Evolutionary conservation across 495 filamentous ascomycete genomes (phyloP).

Genomic region (Penicillium antarcticum): DNA sequence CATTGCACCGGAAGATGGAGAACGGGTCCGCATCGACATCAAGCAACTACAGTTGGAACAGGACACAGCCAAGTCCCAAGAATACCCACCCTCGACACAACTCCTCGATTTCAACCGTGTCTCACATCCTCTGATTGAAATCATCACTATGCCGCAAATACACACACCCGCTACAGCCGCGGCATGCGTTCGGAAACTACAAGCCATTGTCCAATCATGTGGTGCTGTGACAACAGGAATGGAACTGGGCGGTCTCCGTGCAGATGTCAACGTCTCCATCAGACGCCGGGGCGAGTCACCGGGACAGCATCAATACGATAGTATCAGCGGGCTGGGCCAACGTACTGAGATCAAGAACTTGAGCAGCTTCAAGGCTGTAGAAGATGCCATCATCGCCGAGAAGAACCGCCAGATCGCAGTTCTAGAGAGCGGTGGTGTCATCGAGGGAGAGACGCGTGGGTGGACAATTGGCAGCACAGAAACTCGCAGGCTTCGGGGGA

Average conservation of each 20-base stretch:
- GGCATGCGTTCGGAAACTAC: conserved; percentile 83
- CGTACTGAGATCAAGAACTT: conserved; percentile 98
- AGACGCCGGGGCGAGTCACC: conserved; percentile 47
- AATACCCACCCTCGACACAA: conserved; percentile 66
- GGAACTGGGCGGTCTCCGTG: conserved; percentile 87
- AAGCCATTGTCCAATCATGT: conserved; percentile 72
- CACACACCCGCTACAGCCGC: conserved; percentile 82
- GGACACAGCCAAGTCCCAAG: conserved; percentile 91
- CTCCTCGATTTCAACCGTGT: conserved; percentile 94
- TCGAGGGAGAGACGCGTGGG: conserved; percentile 88
- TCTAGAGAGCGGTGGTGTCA: conserved; percentile 70
- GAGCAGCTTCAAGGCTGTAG: conserved; percentile 88
- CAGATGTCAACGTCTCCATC: conserved; percentile 95
- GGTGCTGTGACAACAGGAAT: conserved; percentile 85
- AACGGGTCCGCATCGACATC: conserved; percentile 68
- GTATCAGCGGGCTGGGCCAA: conserved; percentile 66
- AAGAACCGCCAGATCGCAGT: conserved; percentile 81
- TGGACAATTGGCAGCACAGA: conserved; percentile 83
- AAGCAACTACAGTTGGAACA: conserved; percentile 96
- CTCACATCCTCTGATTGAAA: conserved; percentile 85
- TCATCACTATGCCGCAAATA: conserved; percentile 87
- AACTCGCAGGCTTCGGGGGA: conserved; percentile 73
- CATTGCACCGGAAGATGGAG: conserved; percentile 67
- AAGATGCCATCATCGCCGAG: conserved; percentile 90
- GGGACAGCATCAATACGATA: conserved; percentile 48